Base-by-base conservation (phyloP, 2,329 filamentous ascomycete genomes). In the Fusarium foetens region DNA sequence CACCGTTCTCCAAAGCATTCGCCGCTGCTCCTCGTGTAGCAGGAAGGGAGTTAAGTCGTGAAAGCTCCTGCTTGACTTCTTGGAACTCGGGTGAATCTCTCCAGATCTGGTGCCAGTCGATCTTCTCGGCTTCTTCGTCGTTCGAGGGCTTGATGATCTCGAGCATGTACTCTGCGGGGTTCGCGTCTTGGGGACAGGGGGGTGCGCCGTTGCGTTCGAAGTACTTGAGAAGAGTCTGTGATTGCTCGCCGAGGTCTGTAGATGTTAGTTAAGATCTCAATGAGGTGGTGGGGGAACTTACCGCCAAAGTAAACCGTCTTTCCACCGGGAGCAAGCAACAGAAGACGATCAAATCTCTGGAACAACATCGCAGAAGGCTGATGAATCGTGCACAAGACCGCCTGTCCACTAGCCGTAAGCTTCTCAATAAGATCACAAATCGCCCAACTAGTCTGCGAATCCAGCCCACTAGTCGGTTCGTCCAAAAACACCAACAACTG, bases 391-490 rank as follows among this genome's bases (percentile, higher is more conserved):
- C 83, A 84, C 0, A 86, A 75, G 1, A 86, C 77, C 17, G 84
- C 83, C 68, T 86, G 84, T 0, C 84, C 83, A 14, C 78, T 82
- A 12, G 81, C 76, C 0, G 88, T 85, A 7, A 91, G 82, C 69
- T 93, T 94, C 72, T 92, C 88, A 63, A 94, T 87, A 7, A 94
- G 84, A 78, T 90, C 88, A 36, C 90, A 88, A 76, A 94, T 94
- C 54, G 91, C 90, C 91, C 91, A 94, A 0, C 92, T 91, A 2
- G 92, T 93, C 77, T 94, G 91, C 74, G 87, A 90, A 79, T 94
- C 92, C 14, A 94, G 85, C 77, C 92, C 92, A 12, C 91, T 93
- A 6, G 92, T 94, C 5, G 92, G 92, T 76, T 94, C 92, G 74
- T 94, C 92, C 19, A 94, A 85, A 84, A 94, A 94, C 21, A 94